phyloP scores from a whole-genome alignment of 75 land plant genomes.

The Gnetum montanum region DNA sequence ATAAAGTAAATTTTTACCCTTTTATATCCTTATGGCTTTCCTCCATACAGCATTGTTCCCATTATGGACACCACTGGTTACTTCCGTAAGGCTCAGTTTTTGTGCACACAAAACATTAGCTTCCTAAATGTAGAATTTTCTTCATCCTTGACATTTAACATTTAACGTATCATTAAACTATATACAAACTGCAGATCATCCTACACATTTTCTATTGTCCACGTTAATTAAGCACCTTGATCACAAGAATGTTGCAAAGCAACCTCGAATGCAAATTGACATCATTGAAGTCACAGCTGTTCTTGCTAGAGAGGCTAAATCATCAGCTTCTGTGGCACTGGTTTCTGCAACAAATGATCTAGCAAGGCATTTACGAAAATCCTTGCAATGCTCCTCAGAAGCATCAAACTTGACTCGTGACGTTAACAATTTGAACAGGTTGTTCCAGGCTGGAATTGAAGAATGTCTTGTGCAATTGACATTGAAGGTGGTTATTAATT shows the following conservation, averaged over 20 bases:
- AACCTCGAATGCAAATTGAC: conserved; percentile 75
- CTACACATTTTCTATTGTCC: conserved; percentile 53
- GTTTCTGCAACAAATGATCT: conserved; percentile 74
- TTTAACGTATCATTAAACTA: too few relatives aligned
- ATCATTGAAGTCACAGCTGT: conserved; percentile 54
- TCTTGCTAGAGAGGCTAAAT: conserved; percentile 52
- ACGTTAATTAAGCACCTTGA: conserved; percentile 83
- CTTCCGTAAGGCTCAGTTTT: too few relatives aligned
- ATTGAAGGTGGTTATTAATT: conserved; percentile 35
- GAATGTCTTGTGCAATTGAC: conserved; percentile 70
- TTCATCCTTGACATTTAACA: too few relatives aligned
- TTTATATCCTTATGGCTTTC: background rate
- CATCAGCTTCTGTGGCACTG: conserved; percentile 53
- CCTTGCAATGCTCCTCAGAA: conserved; percentile 53
- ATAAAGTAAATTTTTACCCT: background rate
- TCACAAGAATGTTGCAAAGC: conserved; percentile 56
- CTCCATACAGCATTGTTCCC: background rate
- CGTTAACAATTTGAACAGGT: conserved; percentile 35
- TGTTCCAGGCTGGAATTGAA: conserved; percentile 56
- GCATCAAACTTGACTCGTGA: conserved; percentile 26
- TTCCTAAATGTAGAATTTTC: too few relatives aligned
- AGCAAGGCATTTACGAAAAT: conserved; percentile 67
- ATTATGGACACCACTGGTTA: too few relatives aligned
- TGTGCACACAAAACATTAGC: too few relatives aligned
- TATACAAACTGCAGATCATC: too few relatives aligned